These are phyloP conservation scores for Boletus edulis DNA, from an alignment of 768 basidiomycete genomes.

Conservation along the genomic window DNA sequence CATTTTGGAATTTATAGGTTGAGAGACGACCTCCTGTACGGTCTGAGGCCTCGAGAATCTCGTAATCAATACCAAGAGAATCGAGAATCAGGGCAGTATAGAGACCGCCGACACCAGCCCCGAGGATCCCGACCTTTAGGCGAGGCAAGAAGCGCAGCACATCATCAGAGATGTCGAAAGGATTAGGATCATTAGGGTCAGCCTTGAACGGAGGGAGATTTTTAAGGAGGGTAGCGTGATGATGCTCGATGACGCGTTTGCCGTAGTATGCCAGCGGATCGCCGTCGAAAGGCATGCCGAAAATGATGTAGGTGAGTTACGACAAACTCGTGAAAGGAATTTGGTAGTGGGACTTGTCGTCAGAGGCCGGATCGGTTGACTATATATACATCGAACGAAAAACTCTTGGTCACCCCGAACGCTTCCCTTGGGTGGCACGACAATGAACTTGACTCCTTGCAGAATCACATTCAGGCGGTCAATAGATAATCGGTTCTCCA, in stretches of 20 bases:
- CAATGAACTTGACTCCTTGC: too few species aligned
- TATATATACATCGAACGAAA: too few species aligned
- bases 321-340: too few species aligned
- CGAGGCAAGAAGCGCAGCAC: background rate
- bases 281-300: slow-evolving; percentile 10
- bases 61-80: slow-evolving; percentile 39
- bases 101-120: slow-evolving; percentile 31
- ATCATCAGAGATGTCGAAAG: background rate
- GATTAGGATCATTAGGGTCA: background rate
- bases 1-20: slow-evolving; percentile 39
- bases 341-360: too few species aligned
- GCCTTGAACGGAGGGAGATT: background rate
- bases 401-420: too few species aligned
- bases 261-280: slow-evolving; percentile 19
- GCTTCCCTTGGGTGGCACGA: too few species aligned
- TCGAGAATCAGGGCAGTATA: slow-evolving; percentile 47
- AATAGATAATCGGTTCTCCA: too few species aligned
- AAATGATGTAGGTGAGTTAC: background rate
- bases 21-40: slow-evolving; percentile 43
- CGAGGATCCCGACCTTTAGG: slow-evolving; percentile 18
- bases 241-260: slow-evolving; percentile 12
- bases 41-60: slow-evolving; percentile 43
- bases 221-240: background rate
- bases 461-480: too few species aligned
- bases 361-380: too few species aligned